Evolutionary conservation across 2,329 filamentous ascomycete species (phyloP).

Genomic region (Lachnellula cervina): DNA sequence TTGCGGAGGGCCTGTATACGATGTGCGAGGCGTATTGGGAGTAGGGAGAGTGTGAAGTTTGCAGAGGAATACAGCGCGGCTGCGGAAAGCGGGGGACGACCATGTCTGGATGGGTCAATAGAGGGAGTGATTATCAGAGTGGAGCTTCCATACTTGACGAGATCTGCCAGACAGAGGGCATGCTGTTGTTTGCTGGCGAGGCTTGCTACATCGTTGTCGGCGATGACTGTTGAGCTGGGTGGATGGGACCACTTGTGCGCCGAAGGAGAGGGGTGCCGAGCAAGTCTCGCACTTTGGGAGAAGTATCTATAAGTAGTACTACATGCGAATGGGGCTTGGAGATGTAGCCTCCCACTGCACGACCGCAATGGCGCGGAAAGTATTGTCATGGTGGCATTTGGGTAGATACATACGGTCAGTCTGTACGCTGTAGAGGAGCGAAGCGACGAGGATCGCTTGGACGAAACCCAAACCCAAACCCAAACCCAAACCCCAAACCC

Average conservation of each 20-base stretch:
- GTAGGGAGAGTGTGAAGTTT: constrained; percentile 89
- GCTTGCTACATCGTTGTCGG: constrained; percentile 71
- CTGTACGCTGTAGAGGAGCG: no score
- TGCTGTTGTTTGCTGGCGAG: constrained; percentile 76
- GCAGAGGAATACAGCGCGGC: constrained; percentile 81
- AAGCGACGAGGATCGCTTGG: no score
- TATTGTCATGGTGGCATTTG: constrained; percentile 45
- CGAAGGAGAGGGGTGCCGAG: constrained; percentile 27
- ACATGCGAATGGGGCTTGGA: neutral
- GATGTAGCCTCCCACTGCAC: constrained; percentile 3
- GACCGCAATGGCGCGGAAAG: constrained; percentile 37
- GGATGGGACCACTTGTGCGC: constrained; percentile 38
- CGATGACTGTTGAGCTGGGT: constrained; percentile 45
- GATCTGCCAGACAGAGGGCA: constrained; percentile 76
- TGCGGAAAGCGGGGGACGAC: constrained; percentile 77
- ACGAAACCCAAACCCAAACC: no score
- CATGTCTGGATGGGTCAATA: constrained; percentile 46
- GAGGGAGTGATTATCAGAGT: neutral
- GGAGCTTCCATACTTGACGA: constrained; percentile 64
- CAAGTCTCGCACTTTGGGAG: neutral
- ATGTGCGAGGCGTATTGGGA: constrained; percentile 87
- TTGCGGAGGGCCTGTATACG: constrained; percentile 91
- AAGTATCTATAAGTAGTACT: neutral
- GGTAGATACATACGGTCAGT: no score
- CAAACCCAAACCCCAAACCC: no score